Percentiles rank a stretch among this genome's conserved stretches.
Evolutionary conservation across 805 yeast genomes (phyloP).

Genomic region (Yamadazyma takamatsuzukensis): DNA sequence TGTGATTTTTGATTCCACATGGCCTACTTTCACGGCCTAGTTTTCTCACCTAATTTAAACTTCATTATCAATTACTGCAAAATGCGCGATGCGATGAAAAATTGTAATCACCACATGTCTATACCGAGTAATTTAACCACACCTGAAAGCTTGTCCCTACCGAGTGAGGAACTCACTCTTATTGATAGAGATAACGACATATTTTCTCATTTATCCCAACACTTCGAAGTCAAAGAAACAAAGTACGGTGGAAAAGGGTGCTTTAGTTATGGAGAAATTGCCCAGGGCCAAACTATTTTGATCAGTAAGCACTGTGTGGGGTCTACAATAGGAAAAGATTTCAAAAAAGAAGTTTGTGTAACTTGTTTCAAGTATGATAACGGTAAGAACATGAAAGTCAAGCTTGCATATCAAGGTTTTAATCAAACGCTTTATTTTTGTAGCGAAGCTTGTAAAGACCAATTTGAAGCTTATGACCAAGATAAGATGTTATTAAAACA

Average conservation of each 20-base stretch:
- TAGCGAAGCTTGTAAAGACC: constrained; percentile 38
- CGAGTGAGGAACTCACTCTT: constrained; percentile 11
- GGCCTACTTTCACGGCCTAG: no score
- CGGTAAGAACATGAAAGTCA: constrained; percentile 46
- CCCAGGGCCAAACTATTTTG: constrained; percentile 39
- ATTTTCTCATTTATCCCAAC: constrained; percentile 22
- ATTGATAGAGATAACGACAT: constrained; percentile 12
- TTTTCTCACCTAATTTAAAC: no score
- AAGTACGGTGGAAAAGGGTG: constrained; percentile 60
- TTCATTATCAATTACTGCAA: no score
- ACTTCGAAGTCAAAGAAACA: constrained; percentile 36
- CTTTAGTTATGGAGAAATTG: constrained; percentile 42
- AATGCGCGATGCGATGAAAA: no score
- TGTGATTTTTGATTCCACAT: no score
- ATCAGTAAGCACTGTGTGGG: constrained; percentile 42
- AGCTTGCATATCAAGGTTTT: constrained; percentile 19
- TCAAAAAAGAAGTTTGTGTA: constrained; percentile 61
- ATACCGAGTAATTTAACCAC: no score
- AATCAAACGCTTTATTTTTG: constrained; percentile 52
- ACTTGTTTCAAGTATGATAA: constrained; percentile 47
- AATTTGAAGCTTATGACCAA: constrained; percentile 32
- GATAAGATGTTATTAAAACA: constrained; percentile 29
- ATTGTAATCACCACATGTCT: no score
- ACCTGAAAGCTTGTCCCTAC: no score
- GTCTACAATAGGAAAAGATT: constrained; percentile 46